A percentile compares a stretch with the other conserved stretches of the same genome.
Evolutionary conservation across 2,329 filamentous ascomycete genomes (phyloP).

Genomic region (Exophiala phaeomuriformis): DNA sequence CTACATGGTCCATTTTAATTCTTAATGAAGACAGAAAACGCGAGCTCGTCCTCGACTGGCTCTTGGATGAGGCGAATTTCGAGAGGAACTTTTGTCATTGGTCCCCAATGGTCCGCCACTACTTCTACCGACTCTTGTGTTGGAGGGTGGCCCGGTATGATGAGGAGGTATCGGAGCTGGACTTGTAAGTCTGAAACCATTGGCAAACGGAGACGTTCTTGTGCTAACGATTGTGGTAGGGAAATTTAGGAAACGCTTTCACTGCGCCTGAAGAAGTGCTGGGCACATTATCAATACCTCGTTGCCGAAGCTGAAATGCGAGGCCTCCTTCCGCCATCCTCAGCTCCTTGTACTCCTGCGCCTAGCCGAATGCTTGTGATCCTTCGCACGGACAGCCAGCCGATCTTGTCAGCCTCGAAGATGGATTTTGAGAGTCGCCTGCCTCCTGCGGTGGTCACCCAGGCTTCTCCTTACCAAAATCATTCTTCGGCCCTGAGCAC

Average conservation of each 20-base stretch:
- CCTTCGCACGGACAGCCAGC: conserved; percentile 67
- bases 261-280: conserved; percentile 61
- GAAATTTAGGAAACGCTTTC: conserved; percentile 63
- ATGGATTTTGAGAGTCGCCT: conserved; percentile 58
- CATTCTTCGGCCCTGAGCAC: conserved; percentile 33
- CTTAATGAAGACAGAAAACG: conserved; percentile 61
- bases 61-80: conserved; percentile 68
- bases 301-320: conserved; percentile 58
- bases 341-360: conserved; percentile 74
- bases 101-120: conserved; percentile 91
- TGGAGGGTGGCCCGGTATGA: conserved; percentile 79
- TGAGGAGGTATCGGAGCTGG: conserved; percentile 56
- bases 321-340: conserved; percentile 57
- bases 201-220: not conserved
- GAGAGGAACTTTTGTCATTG: conserved; percentile 82
- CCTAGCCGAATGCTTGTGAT: conserved; percentile 83
- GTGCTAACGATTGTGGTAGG: conserved; percentile 36
- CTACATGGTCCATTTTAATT: conserved; percentile 67
- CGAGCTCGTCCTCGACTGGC: conserved; percentile 63
- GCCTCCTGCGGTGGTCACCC: conserved; percentile 31
- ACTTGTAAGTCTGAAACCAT: conserved; percentile 51
- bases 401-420: conserved; percentile 49
- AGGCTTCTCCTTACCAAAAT: conserved; percentile 32
- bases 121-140: conserved; percentile 83
- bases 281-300: conserved; percentile 72